phyloP scores from a whole-genome alignment of 257 asterid genomes.

The Nicotiana paniculata region DNA sequence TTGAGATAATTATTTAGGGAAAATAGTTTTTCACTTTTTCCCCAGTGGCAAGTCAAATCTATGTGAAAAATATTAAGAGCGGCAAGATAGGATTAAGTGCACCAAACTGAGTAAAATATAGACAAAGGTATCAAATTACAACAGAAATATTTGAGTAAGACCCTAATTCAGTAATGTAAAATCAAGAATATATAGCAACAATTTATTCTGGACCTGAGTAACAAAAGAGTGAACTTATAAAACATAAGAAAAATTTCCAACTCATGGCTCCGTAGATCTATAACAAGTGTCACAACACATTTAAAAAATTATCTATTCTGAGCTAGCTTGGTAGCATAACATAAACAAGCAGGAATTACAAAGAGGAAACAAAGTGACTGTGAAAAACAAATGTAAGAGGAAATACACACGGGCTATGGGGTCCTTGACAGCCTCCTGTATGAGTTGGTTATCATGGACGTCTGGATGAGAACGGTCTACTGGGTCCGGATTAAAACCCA shows the following conservation, averaged over 20 bases:
- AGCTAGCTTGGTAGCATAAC: background rate
- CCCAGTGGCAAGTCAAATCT: background rate
- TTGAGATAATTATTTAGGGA: background rate
- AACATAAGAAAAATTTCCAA: background rate
- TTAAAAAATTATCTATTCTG: background rate
- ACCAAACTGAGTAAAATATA: background rate
- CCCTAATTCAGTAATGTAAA: background rate
- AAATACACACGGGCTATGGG: slow-evolving; percentile 47
- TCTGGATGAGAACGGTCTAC: slow-evolving; percentile 93
- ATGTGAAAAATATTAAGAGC: background rate
- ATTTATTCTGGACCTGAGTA: background rate
- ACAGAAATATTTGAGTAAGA: background rate
- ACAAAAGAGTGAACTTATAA: background rate
- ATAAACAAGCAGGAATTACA: background rate
- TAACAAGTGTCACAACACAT: background rate
- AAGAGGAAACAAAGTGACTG: background rate
- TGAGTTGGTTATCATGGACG: slow-evolving; percentile 72
- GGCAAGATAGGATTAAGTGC: background rate
- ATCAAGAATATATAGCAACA: background rate
- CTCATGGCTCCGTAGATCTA: background rate
- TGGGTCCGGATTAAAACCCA: slow-evolving; percentile 79
- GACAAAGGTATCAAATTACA: background rate
- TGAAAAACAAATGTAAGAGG: slow-evolving; percentile 8
- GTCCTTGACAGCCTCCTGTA: slow-evolving; percentile 53
- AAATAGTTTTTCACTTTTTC: background rate